Evolutionary conservation across 495 filamentous ascomycete genomes (phyloP).

Genomic region (Acidiella bohemica): DNA sequence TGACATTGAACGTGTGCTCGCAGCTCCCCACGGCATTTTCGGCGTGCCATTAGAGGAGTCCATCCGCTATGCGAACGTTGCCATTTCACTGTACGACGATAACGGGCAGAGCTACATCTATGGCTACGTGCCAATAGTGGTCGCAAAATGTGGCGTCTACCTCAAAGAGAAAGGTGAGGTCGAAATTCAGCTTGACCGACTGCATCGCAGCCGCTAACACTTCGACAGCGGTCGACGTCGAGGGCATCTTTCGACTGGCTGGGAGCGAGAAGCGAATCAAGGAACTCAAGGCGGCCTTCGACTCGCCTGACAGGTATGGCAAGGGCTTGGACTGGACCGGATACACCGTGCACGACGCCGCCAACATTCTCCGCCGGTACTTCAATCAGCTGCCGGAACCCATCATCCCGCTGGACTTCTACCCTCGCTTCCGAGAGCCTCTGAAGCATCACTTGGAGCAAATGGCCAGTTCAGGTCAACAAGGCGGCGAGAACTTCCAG

Average conservation of each 20-base stretch:
- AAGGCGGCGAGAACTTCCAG: conserved; percentile 55
- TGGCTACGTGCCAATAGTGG: conserved; percentile 96
- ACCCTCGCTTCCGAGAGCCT: conserved; percentile 79
- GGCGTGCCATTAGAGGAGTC: conserved; percentile 86
- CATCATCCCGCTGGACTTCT: conserved; percentile 89
- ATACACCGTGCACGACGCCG: conserved; percentile 97
- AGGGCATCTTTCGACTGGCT: conserved; percentile 92
- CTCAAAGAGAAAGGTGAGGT: conserved; percentile 91
- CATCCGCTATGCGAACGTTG: conserved; percentile 97
- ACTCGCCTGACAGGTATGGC: conserved; percentile 90
- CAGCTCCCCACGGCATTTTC: conserved; percentile 59
- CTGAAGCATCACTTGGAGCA: conserved; percentile 63
- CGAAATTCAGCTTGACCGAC: neutral
- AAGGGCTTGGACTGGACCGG: conserved; percentile 95
- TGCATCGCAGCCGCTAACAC: neutral
- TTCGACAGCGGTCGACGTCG: conserved; percentile 72
- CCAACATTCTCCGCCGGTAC: conserved; percentile 89
- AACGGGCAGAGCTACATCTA: conserved; percentile 93
- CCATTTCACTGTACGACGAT: conserved; percentile 86
- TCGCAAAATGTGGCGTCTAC: conserved; percentile 96
- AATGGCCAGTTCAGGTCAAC: conserved; percentile 41
- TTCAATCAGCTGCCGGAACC: conserved; percentile 90
- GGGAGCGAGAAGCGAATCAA: conserved; percentile 98
- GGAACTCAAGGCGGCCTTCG: conserved; percentile 79
- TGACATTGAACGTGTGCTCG: no score